Base-by-base conservation (phyloP, 139 green algal genomes). In the Coelastrella sp. region DNA sequence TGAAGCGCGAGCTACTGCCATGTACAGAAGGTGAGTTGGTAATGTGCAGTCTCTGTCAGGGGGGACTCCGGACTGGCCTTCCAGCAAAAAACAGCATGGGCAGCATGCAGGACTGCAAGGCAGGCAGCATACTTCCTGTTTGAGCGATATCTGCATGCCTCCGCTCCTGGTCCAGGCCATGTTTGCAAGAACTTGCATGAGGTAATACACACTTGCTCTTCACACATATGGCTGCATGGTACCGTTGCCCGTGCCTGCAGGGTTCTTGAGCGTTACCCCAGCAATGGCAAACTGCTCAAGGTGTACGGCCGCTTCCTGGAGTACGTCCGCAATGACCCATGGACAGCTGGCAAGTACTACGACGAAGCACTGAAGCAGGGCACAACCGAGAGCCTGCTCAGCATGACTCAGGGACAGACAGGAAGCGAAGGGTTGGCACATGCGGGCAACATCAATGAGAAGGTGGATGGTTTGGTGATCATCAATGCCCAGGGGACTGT, bases 221-320 rank as follows among this genome's bases (percentile, higher is more conserved):
- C n/a, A n/a, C n/a, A n/a, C n/a, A n/a, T n/a, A n/a, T n/a, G n/a
- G n/a, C n/a, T n/a, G n/a, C n/a, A n/a, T n/a, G n/a, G n/a, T n/a
- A n/a, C 74, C 57, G 22, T 23, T 57, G 73, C n/a, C 19, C 13
- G 19, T 78, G 73, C 73, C 73, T 77, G 71, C 71, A 89, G 84
- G 84, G 84, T 89, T 6, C 22, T 89, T 47, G 84, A 89, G 47
- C 84, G 84, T 10, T 94, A 93, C 73, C 90, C 90, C 66, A 90
- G 56, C 68, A 92, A 88, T 61, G 84, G 71, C 14, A 77, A 78
- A 3, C 87, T 94, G 66, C 87, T 94, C 57, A 77, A 87, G 64
- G 54, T 91, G 59, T 94, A 94, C 77, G 92, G 81, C n/a, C 81
- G 78, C 22, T 94, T 93, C 78, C 74, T 93, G 11, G 92, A 93